phyloP scores from a whole-genome alignment of 1,284 basidiomycete genomes.

The Pyrrhoderma lamaoense region DNA sequence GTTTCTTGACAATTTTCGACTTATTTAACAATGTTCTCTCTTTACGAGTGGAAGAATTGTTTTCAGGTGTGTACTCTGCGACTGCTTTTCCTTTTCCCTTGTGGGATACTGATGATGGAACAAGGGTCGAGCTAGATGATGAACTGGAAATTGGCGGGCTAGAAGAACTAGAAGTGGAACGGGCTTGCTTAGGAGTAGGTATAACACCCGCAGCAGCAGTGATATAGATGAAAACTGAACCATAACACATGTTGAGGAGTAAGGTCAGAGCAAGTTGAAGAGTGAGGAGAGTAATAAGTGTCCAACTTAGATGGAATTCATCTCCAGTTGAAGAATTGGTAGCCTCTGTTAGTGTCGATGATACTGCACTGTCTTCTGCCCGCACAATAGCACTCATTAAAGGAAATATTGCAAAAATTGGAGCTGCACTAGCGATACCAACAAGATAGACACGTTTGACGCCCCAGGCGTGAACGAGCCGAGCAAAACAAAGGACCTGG shows the following conservation, averaged over 20 bases:
- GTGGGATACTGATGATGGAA: neutral
- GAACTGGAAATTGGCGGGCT: constrained; percentile 2
- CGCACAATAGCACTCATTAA: constrained; percentile 14
- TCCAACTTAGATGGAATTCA: neutral
- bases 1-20: neutral
- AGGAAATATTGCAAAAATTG: constrained; percentile 16
- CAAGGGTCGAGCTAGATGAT: constrained; percentile 11
- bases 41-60: constrained; percentile 25
- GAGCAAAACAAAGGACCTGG: constrained; percentile 20
- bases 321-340: neutral
- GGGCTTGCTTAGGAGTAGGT: neutral
- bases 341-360: neutral
- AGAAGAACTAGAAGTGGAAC: neutral
- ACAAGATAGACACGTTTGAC: constrained; percentile 5
- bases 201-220: constrained; percentile 25
- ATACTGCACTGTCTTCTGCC: neutral
- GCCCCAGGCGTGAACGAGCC: constrained; percentile 11
- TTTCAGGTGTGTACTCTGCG: neutral
- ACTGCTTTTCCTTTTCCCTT: too few relatives aligned
- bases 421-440: constrained; percentile 10
- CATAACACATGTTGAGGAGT: constrained; percentile 16
- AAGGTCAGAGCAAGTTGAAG: constrained; percentile 14
- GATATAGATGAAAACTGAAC: constrained; percentile 29
- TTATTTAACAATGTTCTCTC: constrained; percentile 22
- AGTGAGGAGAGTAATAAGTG: neutral